Evolutionary conservation across 2,329 filamentous ascomycete genomes (phyloP).

Genomic region (Sordariomycetes sp.): DNA sequence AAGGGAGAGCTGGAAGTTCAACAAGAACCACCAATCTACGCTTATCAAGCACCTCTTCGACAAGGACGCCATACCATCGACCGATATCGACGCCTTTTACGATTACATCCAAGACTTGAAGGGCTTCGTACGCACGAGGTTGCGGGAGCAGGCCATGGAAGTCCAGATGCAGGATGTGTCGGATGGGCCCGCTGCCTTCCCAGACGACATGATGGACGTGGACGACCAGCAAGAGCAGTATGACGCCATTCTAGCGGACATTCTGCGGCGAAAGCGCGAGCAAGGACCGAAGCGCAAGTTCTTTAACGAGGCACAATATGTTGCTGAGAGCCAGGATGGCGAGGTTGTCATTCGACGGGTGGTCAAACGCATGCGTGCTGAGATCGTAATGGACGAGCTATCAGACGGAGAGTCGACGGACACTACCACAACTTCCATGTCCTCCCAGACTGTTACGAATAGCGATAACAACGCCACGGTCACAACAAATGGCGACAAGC

Average conservation of each 20-base stretch:
- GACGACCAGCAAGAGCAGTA: conserved; percentile 43
- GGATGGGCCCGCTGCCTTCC: conserved; percentile 36
- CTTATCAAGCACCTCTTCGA: conserved; percentile 78
- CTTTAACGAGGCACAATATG: conserved; percentile 44
- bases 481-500: conserved; percentile 23
- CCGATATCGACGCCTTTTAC: conserved; percentile 61
- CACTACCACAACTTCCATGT: conserved; percentile 16
- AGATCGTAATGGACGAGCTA: conserved; percentile 47
- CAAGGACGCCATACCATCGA: conserved; percentile 58
- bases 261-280: conserved; percentile 27
- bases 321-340: conserved; percentile 38
- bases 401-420: conserved; percentile 31
- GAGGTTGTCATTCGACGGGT: conserved; percentile 41
- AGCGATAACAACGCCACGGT: conserved; percentile 15
- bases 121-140: conserved; percentile 60
- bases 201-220: conserved; percentile 36
- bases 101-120: conserved; percentile 74
- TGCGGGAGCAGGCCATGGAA: conserved; percentile 57
- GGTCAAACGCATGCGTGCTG: conserved; percentile 54
- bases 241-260: conserved; percentile 42
- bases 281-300: conserved; percentile 35
- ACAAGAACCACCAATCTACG: conserved; percentile 83
- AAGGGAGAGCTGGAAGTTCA: conserved; percentile 81
- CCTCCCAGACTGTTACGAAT: conserved; percentile 16
- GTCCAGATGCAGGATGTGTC: conserved; percentile 49